phyloP scores from a whole-genome alignment of 441 rosid genomes.

The Codiaeum variegatum region DNA sequence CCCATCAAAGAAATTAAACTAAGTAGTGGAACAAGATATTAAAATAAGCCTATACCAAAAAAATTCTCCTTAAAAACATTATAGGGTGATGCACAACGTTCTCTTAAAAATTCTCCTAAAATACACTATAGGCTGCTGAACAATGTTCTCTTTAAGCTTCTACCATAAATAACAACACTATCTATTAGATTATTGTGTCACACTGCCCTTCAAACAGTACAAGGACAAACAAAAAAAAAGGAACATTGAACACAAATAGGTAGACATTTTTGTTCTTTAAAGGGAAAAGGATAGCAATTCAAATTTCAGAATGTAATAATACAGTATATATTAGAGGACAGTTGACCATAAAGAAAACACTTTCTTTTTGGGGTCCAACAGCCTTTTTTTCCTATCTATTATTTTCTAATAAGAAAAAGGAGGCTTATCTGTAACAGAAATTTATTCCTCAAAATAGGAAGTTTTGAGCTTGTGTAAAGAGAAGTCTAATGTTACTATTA shows the following conservation, averaged over 20 bases:
- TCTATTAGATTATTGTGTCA: neutral
- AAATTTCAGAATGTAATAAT: neutral
- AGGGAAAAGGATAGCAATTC: neutral
- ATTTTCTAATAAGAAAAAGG: neutral
- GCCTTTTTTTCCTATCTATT: neutral
- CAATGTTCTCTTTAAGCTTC: neutral
- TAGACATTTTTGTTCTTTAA: neutral
- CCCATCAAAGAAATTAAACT: too few species aligned
- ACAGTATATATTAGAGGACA: neutral
- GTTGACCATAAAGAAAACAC: neutral
- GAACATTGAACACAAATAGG: neutral
- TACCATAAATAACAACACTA: neutral
- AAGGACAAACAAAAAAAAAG: neutral
- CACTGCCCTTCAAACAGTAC: neutral
- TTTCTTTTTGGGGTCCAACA: neutral
- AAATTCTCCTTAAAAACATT: neutral
- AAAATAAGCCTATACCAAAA: neutral
- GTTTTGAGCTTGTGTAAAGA: neutral
- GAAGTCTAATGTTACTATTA: slow-evolving; percentile 3
- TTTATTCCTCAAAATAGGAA: neutral
- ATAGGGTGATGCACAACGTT: neutral
- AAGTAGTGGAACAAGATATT: neutral
- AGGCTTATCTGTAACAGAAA: neutral
- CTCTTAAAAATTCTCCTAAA: neutral
- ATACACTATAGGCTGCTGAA: neutral